These are phyloP conservation scores for Spirogloea muscicola DNA, from an alignment of 139 green algal genomes.

Conservation along the genomic window DNA sequence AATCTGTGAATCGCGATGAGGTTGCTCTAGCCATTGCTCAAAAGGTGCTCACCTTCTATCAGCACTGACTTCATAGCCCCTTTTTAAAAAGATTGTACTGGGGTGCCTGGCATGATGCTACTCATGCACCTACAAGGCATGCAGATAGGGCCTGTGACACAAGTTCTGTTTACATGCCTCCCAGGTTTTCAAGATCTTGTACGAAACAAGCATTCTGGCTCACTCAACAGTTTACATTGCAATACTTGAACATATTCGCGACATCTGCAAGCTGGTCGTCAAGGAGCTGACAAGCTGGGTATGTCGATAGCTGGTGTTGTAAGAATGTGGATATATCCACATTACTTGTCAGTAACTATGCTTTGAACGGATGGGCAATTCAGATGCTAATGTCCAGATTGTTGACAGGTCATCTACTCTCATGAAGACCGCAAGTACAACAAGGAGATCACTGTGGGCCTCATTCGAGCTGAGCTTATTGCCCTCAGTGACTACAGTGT, in stretches of 20 bases:
- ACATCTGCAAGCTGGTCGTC: constrained; percentile 50
- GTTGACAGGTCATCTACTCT: constrained; percentile 53
- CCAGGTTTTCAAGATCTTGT: constrained; percentile 61
- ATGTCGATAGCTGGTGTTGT: no score
- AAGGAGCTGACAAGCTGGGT: constrained; percentile 63
- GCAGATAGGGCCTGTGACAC: no score
- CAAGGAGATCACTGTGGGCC: constrained; percentile 61
- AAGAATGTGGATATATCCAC: no score
- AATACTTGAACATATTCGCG: constrained; percentile 44
- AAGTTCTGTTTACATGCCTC: no score
- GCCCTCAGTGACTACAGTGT: constrained; percentile 76
- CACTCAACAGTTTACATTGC: constrained; percentile 38
- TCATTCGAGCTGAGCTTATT: constrained; percentile 72
- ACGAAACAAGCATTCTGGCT: constrained; percentile 40
- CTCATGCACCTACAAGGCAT: no score
- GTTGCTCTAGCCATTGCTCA: constrained; percentile 60
- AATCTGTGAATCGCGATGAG: constrained; percentile 51
- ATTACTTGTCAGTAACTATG: no score
- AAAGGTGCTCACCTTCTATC: no score
- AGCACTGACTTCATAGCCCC: no score
- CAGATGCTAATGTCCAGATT: no score
- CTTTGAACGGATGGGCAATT: no score
- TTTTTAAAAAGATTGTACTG: constrained; percentile 3
- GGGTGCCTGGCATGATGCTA: no score
- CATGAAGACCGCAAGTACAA: constrained; percentile 69